These are phyloP conservation scores for Fusarium longipes DNA, from an alignment of 2,329 filamentous ascomycete genomes.

Conservation along the genomic window DNA sequence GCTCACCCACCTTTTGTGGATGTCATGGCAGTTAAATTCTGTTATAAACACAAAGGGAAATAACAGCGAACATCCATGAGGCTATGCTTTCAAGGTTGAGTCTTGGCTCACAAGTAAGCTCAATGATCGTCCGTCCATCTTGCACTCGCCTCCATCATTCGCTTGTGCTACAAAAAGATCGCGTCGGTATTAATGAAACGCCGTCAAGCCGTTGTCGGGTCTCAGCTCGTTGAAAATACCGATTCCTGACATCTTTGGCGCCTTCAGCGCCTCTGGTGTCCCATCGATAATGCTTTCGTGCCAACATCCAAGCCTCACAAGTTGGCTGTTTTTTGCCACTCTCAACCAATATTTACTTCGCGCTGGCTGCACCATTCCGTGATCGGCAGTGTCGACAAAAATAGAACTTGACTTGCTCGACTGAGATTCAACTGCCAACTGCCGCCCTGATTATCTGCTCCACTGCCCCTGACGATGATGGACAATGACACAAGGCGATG, in stretches of 20 bases:
- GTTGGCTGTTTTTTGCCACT: conserved; percentile 31
- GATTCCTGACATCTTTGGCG: conserved; percentile 3
- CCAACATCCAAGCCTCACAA: conserved; percentile 22
- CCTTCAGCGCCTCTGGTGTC: conserved; percentile 11
- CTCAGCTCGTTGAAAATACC: conserved; percentile 5
- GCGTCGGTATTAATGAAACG: conserved; percentile 22
- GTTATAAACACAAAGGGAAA: conserved; percentile 28
- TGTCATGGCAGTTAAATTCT: neutral
- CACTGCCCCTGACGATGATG: conserved; percentile 42
- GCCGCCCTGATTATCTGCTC: conserved; percentile 41
- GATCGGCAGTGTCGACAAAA: conserved; percentile 35
- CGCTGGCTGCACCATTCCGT: conserved; percentile 5
- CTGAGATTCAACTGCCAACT: conserved; percentile 17
- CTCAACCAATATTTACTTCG: conserved; percentile 10
- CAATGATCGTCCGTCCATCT: conserved; percentile 23
- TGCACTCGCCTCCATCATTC: conserved; percentile 2
- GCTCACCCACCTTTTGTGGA: neutral
- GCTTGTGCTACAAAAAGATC: conserved; percentile 8
- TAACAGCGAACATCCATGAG: conserved; percentile 14
- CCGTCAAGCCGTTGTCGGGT: conserved; percentile 16
- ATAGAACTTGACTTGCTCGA: conserved; percentile 29
- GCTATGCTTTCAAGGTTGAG: conserved; percentile 33
- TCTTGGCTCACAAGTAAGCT: conserved; percentile 38
- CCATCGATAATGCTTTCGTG: conserved; percentile 1
- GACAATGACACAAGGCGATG: conserved; percentile 14